Percentiles rank a stretch among this genome's conserved stretches.
These are phyloP conservation scores for Entonaema liquescens DNA, from an alignment of 495 filamentous ascomycete species.

Conservation along the genomic window DNA sequence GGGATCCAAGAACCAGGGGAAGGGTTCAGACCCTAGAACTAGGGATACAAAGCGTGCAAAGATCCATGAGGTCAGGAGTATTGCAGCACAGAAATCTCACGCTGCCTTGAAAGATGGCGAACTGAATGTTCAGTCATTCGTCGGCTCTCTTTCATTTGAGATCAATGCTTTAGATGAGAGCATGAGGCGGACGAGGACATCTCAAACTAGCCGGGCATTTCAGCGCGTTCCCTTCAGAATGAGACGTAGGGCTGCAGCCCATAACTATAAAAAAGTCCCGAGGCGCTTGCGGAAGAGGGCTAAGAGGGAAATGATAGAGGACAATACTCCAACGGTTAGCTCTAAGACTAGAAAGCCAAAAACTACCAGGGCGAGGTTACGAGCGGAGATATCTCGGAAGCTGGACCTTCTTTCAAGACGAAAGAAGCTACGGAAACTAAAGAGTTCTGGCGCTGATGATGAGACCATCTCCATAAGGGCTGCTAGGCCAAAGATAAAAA, in stretches of 20 bases:
- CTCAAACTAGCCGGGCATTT: slow-evolving; percentile 78
- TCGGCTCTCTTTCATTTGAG: slow-evolving; percentile 84
- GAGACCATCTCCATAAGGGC: slow-evolving; percentile 51
- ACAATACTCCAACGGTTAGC: slow-evolving; percentile 88
- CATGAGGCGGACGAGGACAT: slow-evolving; percentile 75
- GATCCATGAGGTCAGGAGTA: slow-evolving; percentile 71
- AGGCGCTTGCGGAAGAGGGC: slow-evolving; percentile 75
- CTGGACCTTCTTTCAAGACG: slow-evolving; percentile 71
- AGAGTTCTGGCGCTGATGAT: slow-evolving; percentile 45
- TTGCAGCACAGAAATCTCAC: slow-evolving; percentile 75
- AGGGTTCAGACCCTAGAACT: slow-evolving; percentile 54
- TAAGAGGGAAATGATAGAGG: slow-evolving; percentile 83
- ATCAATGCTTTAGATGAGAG: slow-evolving; percentile 83
- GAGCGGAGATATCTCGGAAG: slow-evolving; percentile 82
- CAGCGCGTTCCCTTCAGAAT: slow-evolving; percentile 86
- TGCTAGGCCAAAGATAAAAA: slow-evolving; percentile 72
- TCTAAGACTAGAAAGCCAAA: slow-evolving; percentile 74
- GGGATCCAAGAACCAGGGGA: slow-evolving; percentile 24
- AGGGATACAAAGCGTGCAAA: slow-evolving; percentile 65
- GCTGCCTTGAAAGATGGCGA: slow-evolving; percentile 79
- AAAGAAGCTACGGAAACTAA: slow-evolving; percentile 63
- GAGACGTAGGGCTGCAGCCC: slow-evolving; percentile 87
- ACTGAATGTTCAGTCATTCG: slow-evolving; percentile 81
- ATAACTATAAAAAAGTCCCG: slow-evolving; percentile 94
- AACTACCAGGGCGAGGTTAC: slow-evolving; percentile 71